A percentile compares a stretch with the other conserved stretches of the same genome.
phyloP scores from a whole-genome alignment of 345 rosid species.

The Hibiscus mutabilis region DNA sequence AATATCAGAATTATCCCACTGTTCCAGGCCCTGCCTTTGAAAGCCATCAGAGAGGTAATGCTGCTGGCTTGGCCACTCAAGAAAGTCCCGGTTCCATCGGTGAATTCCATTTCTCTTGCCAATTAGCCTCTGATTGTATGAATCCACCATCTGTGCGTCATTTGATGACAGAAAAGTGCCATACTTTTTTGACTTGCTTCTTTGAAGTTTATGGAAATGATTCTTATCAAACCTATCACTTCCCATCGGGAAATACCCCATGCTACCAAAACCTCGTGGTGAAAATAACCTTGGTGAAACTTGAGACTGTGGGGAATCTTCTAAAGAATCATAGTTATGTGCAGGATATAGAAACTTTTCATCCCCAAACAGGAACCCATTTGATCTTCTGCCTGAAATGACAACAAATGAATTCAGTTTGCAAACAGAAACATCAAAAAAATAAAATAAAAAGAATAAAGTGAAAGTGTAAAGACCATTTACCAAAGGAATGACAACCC shows the following conservation, averaged over 20 bases:
- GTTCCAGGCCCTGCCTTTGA: conserved; percentile 32
- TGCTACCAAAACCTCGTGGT: conserved; percentile 34
- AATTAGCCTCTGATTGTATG: conserved; percentile 29
- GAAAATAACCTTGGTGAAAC: conserved; percentile 47
- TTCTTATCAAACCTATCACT: conserved; percentile 45
- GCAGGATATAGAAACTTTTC: conserved; percentile 45
- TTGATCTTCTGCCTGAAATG: conserved; percentile 61
- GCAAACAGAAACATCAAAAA: not conserved
- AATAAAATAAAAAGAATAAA: not conserved
- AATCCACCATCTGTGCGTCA: conserved; percentile 26
- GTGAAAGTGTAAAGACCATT: not conserved
- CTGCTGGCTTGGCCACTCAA: conserved; percentile 48
- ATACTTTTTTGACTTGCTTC: conserved; percentile 41
- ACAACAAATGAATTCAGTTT: conserved; percentile 3
- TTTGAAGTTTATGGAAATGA: conserved; percentile 40
- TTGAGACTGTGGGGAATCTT: conserved; percentile 48
- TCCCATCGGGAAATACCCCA: conserved; percentile 34
- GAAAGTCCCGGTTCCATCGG: conserved; percentile 40
- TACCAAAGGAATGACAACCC: conserved; percentile 32
- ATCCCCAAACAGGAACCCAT: conserved; percentile 64
- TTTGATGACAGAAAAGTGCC: conserved; percentile 23
- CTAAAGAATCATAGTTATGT: conserved; percentile 46
- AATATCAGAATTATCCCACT: conserved; percentile 40
- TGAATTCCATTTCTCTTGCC: conserved; percentile 42
- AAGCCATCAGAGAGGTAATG: conserved; percentile 28